Conservation (phyloP, 345 rosid genomes). For the Sonneratia alba region DNA sequence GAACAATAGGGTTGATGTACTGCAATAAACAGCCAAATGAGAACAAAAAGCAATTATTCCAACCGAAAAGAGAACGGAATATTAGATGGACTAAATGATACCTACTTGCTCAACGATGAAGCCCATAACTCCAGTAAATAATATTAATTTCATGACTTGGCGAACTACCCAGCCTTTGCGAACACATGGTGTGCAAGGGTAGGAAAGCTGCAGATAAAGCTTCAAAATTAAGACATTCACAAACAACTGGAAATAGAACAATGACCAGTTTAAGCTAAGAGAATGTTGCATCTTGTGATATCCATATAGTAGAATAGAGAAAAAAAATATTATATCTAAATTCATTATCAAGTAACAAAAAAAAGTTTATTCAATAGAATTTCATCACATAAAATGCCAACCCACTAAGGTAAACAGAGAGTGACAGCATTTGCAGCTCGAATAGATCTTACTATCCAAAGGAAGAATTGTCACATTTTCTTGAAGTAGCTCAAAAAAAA, state of each 20-base stretch:
- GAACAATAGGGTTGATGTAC: constrained; percentile 95
- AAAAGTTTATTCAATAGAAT: neutral
- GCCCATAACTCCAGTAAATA: constrained; percentile 94
- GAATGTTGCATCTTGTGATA: neutral
- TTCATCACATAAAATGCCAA: neutral
- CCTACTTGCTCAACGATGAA: constrained; percentile 87
- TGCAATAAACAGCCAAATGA: constrained; percentile 32
- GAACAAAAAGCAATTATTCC: constrained; percentile 9
- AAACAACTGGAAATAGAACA: neutral
- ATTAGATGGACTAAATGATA: neutral
- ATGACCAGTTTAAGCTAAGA: neutral
- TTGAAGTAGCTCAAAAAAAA: neutral
- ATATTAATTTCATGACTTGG: constrained; percentile 66
- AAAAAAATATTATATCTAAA: neutral
- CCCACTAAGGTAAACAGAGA: neutral
- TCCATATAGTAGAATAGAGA: neutral
- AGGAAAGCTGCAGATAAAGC: constrained; percentile 41
- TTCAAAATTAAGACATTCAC: neutral
- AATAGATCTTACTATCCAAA: neutral
- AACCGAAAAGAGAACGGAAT: neutral
- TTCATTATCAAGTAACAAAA: neutral
- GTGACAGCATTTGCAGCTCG: neutral
- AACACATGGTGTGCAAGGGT: constrained; percentile 73
- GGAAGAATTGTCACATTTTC: neutral
- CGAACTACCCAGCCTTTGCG: constrained; percentile 90